Conservation (phyloP, 495 filamentous ascomycete genomes). For the Cercophora sp. region DNA sequence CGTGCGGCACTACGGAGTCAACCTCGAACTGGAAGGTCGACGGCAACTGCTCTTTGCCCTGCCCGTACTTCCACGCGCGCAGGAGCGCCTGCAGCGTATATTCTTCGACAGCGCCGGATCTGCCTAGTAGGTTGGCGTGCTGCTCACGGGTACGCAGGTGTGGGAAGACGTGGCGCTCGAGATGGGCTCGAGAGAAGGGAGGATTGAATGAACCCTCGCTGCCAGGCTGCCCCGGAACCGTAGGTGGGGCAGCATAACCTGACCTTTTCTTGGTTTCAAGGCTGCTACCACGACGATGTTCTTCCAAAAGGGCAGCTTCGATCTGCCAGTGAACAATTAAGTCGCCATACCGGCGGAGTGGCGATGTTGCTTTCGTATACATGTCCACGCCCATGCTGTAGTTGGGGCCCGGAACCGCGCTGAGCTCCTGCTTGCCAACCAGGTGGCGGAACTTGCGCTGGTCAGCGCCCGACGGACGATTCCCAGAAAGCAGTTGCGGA, state of each 20-base stretch:
- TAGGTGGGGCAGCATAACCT: neutral
- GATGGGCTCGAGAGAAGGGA: constrained; percentile 57
- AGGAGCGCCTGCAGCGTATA: constrained; percentile 70
- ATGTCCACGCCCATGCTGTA: constrained; percentile 59
- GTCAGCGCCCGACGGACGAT: constrained; percentile 51
- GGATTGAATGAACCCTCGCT: constrained; percentile 40
- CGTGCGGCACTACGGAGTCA: constrained; percentile 13
- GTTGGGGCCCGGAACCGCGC: constrained; percentile 50
- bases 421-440: constrained; percentile 50
- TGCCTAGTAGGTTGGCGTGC: constrained; percentile 27
- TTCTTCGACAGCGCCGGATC: constrained; percentile 29
- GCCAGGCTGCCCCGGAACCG: constrained; percentile 3
- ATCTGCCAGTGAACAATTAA: constrained; percentile 91
- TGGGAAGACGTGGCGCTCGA: constrained; percentile 51
- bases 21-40: constrained; percentile 56
- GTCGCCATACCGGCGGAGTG: constrained; percentile 78
- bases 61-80: constrained; percentile 70
- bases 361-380: constrained; percentile 80
- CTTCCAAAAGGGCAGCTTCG: constrained; percentile 71
- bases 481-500: constrained; percentile 50
- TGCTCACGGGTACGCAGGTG: constrained; percentile 49
- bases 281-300: constrained; percentile 50
- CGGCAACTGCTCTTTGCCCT: constrained; percentile 50
- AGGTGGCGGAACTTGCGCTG: constrained; percentile 59
- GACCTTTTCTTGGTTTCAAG: constrained; percentile 41